phyloP scores from a whole-genome alignment of 495 filamentous ascomycete species.

The Aspergillus panamensis region DNA sequence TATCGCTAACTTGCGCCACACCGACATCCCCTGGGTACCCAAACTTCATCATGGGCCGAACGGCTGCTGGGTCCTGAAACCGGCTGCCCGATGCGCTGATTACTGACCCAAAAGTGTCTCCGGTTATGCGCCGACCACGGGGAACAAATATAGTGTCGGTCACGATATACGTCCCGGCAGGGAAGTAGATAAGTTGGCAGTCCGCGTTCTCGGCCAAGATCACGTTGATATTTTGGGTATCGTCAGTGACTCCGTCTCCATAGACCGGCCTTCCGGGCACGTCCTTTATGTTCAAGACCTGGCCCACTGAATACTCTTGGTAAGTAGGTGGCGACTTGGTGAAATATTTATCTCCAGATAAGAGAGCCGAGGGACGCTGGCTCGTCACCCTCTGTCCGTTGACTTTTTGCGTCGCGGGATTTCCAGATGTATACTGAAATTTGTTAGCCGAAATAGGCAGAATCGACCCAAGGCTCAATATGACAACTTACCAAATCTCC shows the following conservation, averaged over 20 bases:
- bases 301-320: slow-evolving; percentile 30
- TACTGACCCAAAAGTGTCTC: slow-evolving; percentile 44
- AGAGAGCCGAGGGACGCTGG: slow-evolving; percentile 16
- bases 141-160: slow-evolving; percentile 53
- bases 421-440: slow-evolving; percentile 20
- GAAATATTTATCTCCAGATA: slow-evolving; percentile 27
- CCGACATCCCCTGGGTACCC: slow-evolving; percentile 53
- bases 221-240: slow-evolving; percentile 46
- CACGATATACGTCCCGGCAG: slow-evolving; percentile 56
- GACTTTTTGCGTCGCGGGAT: slow-evolving; percentile 11
- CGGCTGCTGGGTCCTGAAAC: slow-evolving; percentile 46
- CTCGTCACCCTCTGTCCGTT: slow-evolving; percentile 19
- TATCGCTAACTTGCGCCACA: slow-evolving; percentile 51
- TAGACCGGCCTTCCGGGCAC: slow-evolving; percentile 30
- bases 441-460: no score
- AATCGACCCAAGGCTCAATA: neutral
- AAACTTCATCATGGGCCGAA: slow-evolving; percentile 50
- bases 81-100: slow-evolving; percentile 43
- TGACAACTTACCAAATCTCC: slow-evolving; percentile 25
- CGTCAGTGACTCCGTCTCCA: slow-evolving; percentile 37
- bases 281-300: slow-evolving; percentile 47
- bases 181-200: slow-evolving; percentile 53
- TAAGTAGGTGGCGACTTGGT: slow-evolving; percentile 44
- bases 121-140: slow-evolving; percentile 45
- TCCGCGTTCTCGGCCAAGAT: slow-evolving; percentile 43